These are phyloP conservation scores for Oryza brachyantha DNA, from an alignment of 176 grass and related monocot genomes.

Conservation along the genomic window DNA sequence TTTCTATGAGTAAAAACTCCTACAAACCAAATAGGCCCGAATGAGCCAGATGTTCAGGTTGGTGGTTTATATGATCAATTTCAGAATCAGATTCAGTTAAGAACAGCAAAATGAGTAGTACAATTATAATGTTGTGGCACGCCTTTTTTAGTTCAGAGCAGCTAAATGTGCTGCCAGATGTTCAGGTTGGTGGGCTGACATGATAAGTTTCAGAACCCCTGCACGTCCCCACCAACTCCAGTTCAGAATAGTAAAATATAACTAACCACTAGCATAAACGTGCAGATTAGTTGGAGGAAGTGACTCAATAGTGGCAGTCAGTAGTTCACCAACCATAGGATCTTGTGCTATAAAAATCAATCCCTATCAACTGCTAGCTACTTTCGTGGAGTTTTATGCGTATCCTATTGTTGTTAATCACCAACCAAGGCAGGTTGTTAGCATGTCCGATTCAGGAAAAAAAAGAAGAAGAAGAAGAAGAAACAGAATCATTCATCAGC, in stretches of 20 bases:
- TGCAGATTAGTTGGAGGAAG: conserved; percentile 11
- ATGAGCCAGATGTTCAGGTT: neutral
- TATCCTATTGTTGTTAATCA: conserved; percentile 12
- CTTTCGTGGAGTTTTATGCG: neutral
- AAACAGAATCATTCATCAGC: conserved; percentile 11
- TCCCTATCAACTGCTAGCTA: conserved; percentile 24
- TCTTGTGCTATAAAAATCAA: conserved; percentile 23
- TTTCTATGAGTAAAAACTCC: too few relatives aligned
- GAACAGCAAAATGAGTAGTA: neutral
- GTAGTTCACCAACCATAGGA: conserved; percentile 35
- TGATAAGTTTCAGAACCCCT: neutral
- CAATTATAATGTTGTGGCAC: neutral
- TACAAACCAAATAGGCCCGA: too few relatives aligned
- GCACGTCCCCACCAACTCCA: neutral
- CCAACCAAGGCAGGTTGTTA: conserved; percentile 32
- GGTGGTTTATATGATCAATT: neutral
- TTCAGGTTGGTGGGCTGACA: neutral
- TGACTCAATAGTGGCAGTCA: conserved; percentile 19
- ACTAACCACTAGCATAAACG: neutral
- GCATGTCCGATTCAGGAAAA: conserved; percentile 33
- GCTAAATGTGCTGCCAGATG: neutral
- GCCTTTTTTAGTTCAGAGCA: neutral
- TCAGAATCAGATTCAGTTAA: neutral
- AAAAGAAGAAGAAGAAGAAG: too few relatives aligned
- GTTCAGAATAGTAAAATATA: neutral